These are phyloP conservation scores for Hypoxylon sp. DNA, from an alignment of 2,329 filamentous ascomycete species.

Conservation along the genomic window DNA sequence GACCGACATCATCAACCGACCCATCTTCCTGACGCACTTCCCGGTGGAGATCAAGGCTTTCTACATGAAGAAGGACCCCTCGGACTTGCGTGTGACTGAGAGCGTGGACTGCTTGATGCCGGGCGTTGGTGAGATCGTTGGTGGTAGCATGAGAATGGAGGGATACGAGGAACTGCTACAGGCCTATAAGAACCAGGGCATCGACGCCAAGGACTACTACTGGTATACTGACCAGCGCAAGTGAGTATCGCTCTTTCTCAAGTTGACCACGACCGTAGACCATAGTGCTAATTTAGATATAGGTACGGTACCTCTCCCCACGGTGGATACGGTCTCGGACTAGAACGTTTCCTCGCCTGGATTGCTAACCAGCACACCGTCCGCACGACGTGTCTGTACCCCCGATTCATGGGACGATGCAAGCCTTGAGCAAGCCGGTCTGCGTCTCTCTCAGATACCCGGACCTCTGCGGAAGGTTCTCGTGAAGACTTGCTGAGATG, in stretches of 20 bases:
- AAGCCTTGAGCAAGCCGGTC: constrained; percentile 66
- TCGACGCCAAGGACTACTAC: constrained; percentile 88
- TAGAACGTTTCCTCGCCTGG: constrained; percentile 82
- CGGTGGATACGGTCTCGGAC: constrained; percentile 91
- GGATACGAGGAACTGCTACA: constrained; percentile 89
- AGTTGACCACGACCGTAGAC: constrained; percentile 16
- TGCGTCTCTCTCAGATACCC: constrained; percentile 16
- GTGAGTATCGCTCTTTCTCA: constrained; percentile 63
- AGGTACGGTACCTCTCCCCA: constrained; percentile 93
- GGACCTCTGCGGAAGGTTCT: constrained; percentile 11
- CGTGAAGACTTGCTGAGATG: constrained; percentile 12
- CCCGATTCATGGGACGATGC: constrained; percentile 83
- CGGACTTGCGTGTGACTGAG: constrained; percentile 88
- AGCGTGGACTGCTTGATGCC: constrained; percentile 89
- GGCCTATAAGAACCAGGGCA: constrained; percentile 87
- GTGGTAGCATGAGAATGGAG: constrained; percentile 96
- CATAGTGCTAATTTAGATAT: constrained; percentile 37
- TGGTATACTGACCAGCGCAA: constrained; percentile 99
- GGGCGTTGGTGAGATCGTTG: constrained; percentile 95
- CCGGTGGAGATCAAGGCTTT: constrained; percentile 98
- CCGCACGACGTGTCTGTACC: constrained; percentile 78
- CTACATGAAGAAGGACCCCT: constrained; percentile 93
- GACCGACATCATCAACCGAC: constrained; percentile 95
- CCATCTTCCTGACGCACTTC: constrained; percentile 98
- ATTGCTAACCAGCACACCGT: constrained; percentile 73